Conservation (phyloP, 2,329 filamentous ascomycete genomes). For the Monilinia vaccinii-corymbosi region DNA sequence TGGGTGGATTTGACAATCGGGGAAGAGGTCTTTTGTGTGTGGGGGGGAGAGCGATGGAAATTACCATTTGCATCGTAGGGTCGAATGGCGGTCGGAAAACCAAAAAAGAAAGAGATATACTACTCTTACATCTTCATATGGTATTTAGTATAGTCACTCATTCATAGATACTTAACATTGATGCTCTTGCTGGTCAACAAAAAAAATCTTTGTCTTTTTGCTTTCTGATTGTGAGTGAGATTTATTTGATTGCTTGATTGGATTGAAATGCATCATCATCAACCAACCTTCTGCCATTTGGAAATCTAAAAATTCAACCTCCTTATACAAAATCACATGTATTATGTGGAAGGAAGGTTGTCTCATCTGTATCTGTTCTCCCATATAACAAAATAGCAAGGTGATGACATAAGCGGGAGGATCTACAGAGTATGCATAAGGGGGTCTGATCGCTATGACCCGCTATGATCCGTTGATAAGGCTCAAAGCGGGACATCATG, state of each 20-base stretch:
- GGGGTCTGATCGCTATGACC: too few species aligned
- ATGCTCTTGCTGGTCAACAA: conserved; percentile 7
- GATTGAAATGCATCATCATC: too few species aligned
- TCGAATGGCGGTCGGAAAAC: conserved; percentile 2
- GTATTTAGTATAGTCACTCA: conserved; percentile 3
- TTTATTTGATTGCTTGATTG: background rate
- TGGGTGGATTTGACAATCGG: background rate
- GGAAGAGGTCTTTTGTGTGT: background rate
- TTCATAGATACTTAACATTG: background rate
- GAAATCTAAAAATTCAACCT: background rate
- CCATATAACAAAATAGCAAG: too few species aligned
- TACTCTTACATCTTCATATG: background rate
- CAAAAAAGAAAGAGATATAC: conserved; percentile 5
- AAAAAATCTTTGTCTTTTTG: background rate
- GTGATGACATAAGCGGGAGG: too few species aligned
- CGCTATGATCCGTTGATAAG: too few species aligned
- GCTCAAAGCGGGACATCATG: too few species aligned
- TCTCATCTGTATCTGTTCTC: too few species aligned
- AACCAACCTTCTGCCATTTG: background rate
- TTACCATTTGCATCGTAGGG: background rate
- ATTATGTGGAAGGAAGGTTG: too few species aligned
- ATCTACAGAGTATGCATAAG: too few species aligned
- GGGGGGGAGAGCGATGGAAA: background rate
- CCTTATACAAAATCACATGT: too few species aligned
- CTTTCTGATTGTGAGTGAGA: background rate